Conservation (phyloP, 23 red algal genomes). For the Gracilaria gracilis region DNA sequence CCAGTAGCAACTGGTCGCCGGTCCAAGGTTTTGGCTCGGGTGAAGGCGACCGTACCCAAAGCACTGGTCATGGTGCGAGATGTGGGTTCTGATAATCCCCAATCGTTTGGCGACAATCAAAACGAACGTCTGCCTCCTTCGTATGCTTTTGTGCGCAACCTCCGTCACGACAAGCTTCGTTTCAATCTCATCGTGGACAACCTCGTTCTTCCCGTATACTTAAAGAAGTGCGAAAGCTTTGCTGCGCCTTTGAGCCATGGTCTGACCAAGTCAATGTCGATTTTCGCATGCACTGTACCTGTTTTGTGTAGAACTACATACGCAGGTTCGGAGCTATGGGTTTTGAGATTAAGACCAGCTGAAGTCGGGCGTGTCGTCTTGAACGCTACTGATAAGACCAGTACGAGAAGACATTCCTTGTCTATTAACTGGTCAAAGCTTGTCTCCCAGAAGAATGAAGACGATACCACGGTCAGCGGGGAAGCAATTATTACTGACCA, state of each 20-base stretch:
- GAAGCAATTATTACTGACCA: slow-evolving; percentile 40
- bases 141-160: slow-evolving; percentile 77
- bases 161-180: slow-evolving; percentile 51
- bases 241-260: slow-evolving; percentile 52
- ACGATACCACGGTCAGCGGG: not conserved
- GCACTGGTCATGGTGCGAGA: slow-evolving; percentile 65
- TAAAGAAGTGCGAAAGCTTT: slow-evolving; percentile 54
- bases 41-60: slow-evolving; percentile 61
- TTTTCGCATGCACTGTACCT: slow-evolving; percentile 71
- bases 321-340: slow-evolving; percentile 65
- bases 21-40: slow-evolving; percentile 11
- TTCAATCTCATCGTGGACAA: slow-evolving; percentile 65
- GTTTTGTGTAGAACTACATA: slow-evolving; percentile 65
- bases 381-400: slow-evolving; percentile 6
- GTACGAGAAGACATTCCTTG: slow-evolving; percentile 26
- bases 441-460: not conserved
- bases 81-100: slow-evolving; percentile 26
- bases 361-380: slow-evolving; percentile 76
- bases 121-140: not conserved
- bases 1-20: not conserved
- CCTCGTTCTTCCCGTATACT: slow-evolving; percentile 36
- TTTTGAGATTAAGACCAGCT: slow-evolving; percentile 41
- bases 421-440: slow-evolving; percentile 43
- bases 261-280: slow-evolving; percentile 33
- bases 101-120: not conserved